A percentile compares a stretch with the other conserved stretches of the same genome.
phyloP scores from a whole-genome alignment of 148 eudicot species.

The Simmondsia chinensis region DNA sequence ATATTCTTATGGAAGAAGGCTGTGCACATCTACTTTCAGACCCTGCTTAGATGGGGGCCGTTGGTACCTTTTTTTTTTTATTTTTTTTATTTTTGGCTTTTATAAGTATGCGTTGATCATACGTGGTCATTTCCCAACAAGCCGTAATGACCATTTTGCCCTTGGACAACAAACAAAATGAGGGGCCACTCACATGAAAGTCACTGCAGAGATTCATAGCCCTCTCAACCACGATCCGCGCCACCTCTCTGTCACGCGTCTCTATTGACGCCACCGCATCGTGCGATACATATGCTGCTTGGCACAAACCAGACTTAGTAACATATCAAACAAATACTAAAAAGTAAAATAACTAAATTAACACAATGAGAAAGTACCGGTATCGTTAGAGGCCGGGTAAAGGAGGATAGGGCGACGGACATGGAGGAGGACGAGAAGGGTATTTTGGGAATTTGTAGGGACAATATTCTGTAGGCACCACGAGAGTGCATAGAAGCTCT shows the following conservation, averaged over 20 bases:
- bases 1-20: no score
- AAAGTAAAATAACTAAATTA: neutral
- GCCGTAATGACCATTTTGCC: neutral
- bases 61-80: no score
- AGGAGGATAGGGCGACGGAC: constrained; percentile 34
- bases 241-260: constrained; percentile 52
- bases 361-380: constrained; percentile 23
- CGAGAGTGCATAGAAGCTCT: constrained; percentile 52
- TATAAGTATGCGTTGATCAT: no score
- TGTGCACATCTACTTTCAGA: no score
- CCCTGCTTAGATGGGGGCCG: no score
- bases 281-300: constrained; percentile 36
- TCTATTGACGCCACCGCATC: constrained; percentile 48
- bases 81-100: no score
- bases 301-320: neutral
- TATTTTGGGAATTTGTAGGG: constrained; percentile 13
- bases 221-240: constrained; percentile 33
- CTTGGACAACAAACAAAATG: neutral
- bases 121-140: no score
- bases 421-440: constrained; percentile 50
- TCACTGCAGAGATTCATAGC: constrained; percentile 51
- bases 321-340: neutral
- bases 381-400: constrained; percentile 28
- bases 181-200: constrained; percentile 19
- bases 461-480: constrained; percentile 60